phyloP scores from a whole-genome alignment of 1,284 basidiomycete species.

The Neonothopanus nambi region DNA sequence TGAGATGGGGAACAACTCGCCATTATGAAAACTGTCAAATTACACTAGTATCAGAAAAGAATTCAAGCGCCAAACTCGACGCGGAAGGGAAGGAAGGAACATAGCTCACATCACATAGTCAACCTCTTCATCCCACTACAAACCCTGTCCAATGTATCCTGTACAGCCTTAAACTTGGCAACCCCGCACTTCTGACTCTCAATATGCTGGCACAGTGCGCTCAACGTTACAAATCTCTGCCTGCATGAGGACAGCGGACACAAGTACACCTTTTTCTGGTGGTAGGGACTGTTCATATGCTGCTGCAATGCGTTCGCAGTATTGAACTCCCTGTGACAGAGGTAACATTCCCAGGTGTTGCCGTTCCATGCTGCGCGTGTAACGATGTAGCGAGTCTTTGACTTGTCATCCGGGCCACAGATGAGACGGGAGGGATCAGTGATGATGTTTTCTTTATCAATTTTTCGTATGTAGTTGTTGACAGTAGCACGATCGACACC shows the following conservation, averaged over 20 bases:
- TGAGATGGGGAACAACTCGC: no score
- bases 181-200: conserved; percentile 57
- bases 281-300: conserved; percentile 51
- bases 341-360: conserved; percentile 49
- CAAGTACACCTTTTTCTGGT: conserved; percentile 44
- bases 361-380: conserved; percentile 48
- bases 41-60: no score
- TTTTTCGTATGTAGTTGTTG: not conserved
- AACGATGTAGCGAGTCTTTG: conserved; percentile 34
- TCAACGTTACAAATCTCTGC: conserved; percentile 43
- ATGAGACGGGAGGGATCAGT: conserved; percentile 40
- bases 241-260: conserved; percentile 43
- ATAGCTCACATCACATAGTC: conserved; percentile 11
- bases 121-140: conserved; percentile 30
- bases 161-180: conserved; percentile 31
- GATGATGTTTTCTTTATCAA: conserved; percentile 33
- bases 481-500: not conserved
- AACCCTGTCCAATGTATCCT: conserved; percentile 38
- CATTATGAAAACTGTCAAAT: no score
- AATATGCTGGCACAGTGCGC: conserved; percentile 52
- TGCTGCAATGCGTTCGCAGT: conserved; percentile 44
- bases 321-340: conserved; percentile 45
- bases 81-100: no score
- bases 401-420: conserved; percentile 23
- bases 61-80: no score